Evolutionary conservation across 371 early-diverging fungal genomes (phyloP), one percentile per base, ranked within the genome.

Genomic region (Apophysomyces elegans): DNA sequence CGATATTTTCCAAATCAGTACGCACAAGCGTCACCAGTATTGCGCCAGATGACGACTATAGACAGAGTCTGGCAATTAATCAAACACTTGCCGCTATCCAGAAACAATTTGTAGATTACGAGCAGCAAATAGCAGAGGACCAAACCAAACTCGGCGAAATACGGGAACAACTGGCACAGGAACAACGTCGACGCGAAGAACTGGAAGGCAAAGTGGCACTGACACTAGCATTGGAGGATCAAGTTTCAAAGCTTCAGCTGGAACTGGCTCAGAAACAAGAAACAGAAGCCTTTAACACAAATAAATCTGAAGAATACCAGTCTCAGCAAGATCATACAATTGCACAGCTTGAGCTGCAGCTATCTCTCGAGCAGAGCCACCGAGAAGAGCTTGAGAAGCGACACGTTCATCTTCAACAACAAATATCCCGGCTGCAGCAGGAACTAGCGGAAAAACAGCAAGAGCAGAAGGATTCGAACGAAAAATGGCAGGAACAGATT

Each of bases 21-120:
- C 64, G 64, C 5, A 69, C 69, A 5, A 69, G 69, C 21, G 32
- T 64, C 47, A 69, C 69, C 32, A 69, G 69, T 43, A 18, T 69
- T 16, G 69, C 64, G 26, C 41, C 61, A 5, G 57, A 60, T 61
- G 58, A 39, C 5, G 44, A 44, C 5, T 44, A 18, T 56, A 18
- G 6, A 3, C 36, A 14, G 45, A 61, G n/a, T 8, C 13, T 8
- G 44, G 13, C 38, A 1, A 32, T n/a, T 37, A 45, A 26, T 21
- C 44, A 61, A 37, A 45, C 16, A n/a, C 44, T 56, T 8, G 39
- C 58, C 59, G 21, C 13, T 18, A 46, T 16, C 36, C 47, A 59
- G 37, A 58, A 37, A 39, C 59, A 35, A 21, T 50, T 50, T 21
- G 5, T 21, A n/a, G 7, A 50, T 26, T 50, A 50, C 21, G 54